phyloP scores from a whole-genome alignment of 768 basidiomycete species.

The Holtermannia corniformis region DNA sequence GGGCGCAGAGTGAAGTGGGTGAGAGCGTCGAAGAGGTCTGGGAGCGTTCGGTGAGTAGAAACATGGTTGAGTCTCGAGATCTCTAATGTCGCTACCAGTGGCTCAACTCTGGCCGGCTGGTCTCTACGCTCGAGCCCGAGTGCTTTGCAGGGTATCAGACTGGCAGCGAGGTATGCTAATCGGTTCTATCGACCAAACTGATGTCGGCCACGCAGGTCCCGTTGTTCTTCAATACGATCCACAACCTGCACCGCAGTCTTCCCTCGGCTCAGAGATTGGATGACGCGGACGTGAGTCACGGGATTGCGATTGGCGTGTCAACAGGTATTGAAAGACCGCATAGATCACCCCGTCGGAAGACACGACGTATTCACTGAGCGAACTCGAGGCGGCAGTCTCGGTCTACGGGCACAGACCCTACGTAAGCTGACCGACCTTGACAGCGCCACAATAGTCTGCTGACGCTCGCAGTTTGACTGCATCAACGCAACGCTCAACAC shows the following conservation, averaged over 20 bases:
- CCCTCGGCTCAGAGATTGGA: constrained; percentile 21
- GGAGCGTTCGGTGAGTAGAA: constrained; percentile 31
- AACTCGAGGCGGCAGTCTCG: constrained; percentile 24
- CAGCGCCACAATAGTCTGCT: background rate
- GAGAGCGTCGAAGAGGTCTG: constrained; percentile 40
- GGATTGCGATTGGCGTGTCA: background rate
- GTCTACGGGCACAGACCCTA: constrained; percentile 17
- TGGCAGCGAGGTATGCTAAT: constrained; percentile 19
- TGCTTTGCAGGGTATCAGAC: constrained; percentile 12
- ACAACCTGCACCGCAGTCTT: constrained; percentile 23
- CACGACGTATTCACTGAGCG: constrained; percentile 30
- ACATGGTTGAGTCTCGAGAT: background rate
- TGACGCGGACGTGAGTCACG: constrained; percentile 32
- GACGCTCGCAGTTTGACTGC: constrained; percentile 24
- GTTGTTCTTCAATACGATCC: constrained; percentile 28
- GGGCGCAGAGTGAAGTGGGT: constrained; percentile 40
- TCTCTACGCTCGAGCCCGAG: constrained; percentile 28
- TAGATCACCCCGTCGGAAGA: constrained; percentile 38
- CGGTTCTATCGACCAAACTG: background rate
- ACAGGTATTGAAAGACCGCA: background rate
- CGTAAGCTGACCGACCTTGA: constrained; percentile 11
- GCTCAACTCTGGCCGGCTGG: constrained; percentile 29
- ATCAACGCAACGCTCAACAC: constrained; percentile 25
- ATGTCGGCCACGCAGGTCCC: constrained; percentile 20
- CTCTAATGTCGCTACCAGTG: constrained; percentile 16